Percentiles rank a stretch among this genome's conserved stretches.
phyloP scores from a whole-genome alignment of 176 grass and related monocot genomes.

The Cenchrus americanus region DNA sequence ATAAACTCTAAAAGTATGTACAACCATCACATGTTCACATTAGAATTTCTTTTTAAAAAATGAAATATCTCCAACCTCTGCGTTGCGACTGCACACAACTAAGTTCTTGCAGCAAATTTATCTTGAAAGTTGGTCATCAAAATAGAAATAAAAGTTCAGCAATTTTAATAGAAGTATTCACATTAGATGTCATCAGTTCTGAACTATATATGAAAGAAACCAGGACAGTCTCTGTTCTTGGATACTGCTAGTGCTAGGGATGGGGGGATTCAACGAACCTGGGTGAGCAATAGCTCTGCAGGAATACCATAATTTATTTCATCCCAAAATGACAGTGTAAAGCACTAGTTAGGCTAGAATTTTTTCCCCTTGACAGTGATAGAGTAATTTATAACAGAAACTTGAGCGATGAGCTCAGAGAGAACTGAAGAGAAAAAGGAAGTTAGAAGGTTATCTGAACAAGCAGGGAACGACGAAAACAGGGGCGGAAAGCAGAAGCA shows the following conservation, averaged over 20 bases:
- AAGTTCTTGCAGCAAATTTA: no score
- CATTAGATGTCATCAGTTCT: no score
- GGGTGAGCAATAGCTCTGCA: not conserved
- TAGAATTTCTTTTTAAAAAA: no score
- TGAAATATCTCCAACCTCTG: no score
- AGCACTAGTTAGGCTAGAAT: not conserved
- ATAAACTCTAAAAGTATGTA: no score
- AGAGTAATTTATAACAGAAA: not conserved
- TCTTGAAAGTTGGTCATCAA: no score
- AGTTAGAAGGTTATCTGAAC: not conserved
- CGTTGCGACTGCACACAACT: no score
- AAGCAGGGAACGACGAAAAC: slow-evolving; percentile 19
- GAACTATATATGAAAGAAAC: no score
- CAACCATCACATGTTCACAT: no score
- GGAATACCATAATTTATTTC: not conserved
- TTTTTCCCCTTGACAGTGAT: not conserved
- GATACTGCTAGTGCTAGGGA: not conserved
- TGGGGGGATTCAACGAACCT: not conserved
- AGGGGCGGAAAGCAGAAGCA: slow-evolving; percentile 28
- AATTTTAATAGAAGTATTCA: no score
- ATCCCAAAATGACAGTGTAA: not conserved
- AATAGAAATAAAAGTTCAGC: no score
- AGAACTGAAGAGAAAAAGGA: not conserved
- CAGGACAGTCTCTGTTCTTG: no score
- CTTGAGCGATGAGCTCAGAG: not conserved